These are phyloP conservation scores for Cryptococcus wingfieldii DNA, from an alignment of 1,284 basidiomycete species.

Conservation along the genomic window DNA sequence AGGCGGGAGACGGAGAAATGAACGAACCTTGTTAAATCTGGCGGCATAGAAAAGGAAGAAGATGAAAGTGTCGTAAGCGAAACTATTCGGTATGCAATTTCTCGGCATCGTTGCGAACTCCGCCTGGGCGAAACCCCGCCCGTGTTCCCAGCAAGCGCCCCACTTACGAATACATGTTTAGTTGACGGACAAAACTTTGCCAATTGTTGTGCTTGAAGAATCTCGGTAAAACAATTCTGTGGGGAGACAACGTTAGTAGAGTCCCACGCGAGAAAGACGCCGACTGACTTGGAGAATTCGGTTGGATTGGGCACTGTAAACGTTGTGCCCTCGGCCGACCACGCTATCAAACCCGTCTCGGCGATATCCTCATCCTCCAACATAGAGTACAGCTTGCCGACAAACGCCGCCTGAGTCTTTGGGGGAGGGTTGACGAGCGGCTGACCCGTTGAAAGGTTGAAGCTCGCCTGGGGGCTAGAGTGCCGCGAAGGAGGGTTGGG, in stretches of 20 bases:
- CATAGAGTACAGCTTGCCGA: slow-evolving; percentile 49
- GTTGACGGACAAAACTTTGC: slow-evolving; percentile 51
- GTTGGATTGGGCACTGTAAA: slow-evolving; percentile 50
- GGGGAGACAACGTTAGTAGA: neutral
- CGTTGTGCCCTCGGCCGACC: slow-evolving; percentile 46
- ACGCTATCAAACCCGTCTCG: slow-evolving; percentile 43
- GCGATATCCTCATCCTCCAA: slow-evolving; percentile 46
- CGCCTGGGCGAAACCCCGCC: no score
- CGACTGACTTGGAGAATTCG: slow-evolving; percentile 47
- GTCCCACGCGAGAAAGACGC: neutral
- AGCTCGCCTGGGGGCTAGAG: slow-evolving; percentile 20
- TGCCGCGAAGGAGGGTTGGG: slow-evolving; percentile 11
- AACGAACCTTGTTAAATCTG: slow-evolving; percentile 43
- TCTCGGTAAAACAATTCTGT: slow-evolving; percentile 45
- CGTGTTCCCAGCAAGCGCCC: neutral
- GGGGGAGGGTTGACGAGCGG: slow-evolving; percentile 34
- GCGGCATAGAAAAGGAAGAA: neutral
- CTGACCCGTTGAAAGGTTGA: slow-evolving; percentile 29
- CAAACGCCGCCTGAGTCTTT: slow-evolving; percentile 49
- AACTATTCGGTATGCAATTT: neutral
- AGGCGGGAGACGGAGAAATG: neutral
- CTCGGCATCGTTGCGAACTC: no score
- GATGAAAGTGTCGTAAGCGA: neutral
- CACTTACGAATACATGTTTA: slow-evolving; percentile 51
- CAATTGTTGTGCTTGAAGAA: slow-evolving; percentile 53